Base-by-base conservation (phyloP, 306 rosid species). In the Quercus alba region DNA sequence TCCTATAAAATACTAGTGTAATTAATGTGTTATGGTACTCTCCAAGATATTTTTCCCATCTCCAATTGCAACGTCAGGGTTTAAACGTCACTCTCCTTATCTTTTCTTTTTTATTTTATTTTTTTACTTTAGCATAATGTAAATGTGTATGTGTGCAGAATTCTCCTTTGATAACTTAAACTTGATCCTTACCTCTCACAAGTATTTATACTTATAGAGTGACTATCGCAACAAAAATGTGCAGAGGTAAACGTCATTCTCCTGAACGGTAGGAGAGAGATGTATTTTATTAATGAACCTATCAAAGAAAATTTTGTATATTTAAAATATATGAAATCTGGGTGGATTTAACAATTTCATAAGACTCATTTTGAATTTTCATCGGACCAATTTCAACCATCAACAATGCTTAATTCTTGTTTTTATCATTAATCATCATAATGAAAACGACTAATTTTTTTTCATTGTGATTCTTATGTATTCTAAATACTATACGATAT, bases 161-260 rank as follows among this genome's bases (percentile, higher is more conserved):
- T 35, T 35, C 2, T 1, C 8, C 1, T 0, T 0, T 1, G 8
- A 35, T 33, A 5, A 35, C 9, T 35, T 35, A 35, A 35, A 35
- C 2, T 35, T 6, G 8, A 6, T 0, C 2, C 2, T 35, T 6
- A 0, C 2, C 2, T 35, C 0, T 0, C 1, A 35, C 0, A 35
- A 35, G 0, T 0, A 35, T 8, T 35, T 6, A 6, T 35, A 35
- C 2, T 35, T 35, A 35, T 35, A 6, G 0, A 1, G 2, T 35
- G 41, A 35, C 0, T 0, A 35, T 35, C 2, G 9, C 9, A 35
- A 0, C 0, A 5, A 35, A 0, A 0, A 35, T 35, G 1, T 35
- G 41, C 2, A 0, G 0, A 35, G 8, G 41, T 6, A 35, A 35
- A 35, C 0, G 9, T 35, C 41, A 35, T 35, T 35, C 2, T 35